A percentile compares a stretch with the other conserved stretches of the same genome.
These are phyloP conservation scores for Leishmania martiniquensis DNA, from an alignment of 208 protist species.

Conservation along the genomic window DNA sequence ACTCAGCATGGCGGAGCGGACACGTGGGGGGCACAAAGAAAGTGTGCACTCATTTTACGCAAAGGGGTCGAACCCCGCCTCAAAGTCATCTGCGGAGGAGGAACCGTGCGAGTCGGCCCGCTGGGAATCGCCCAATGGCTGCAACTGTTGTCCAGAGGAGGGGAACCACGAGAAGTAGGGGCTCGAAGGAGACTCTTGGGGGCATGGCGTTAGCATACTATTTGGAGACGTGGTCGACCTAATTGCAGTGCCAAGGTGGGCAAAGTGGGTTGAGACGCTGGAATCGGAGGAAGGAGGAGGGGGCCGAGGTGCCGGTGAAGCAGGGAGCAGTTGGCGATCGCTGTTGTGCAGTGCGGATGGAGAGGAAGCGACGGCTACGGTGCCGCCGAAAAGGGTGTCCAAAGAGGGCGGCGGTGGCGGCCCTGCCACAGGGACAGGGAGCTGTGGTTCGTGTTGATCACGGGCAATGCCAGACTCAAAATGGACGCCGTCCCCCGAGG, in stretches of 20 bases:
- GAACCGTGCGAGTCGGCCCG: background rate
- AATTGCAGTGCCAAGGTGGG: background rate
- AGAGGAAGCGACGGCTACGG: background rate
- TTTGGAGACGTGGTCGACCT: background rate
- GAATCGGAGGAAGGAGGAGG: background rate
- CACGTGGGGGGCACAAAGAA: background rate
- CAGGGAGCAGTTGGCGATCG: background rate
- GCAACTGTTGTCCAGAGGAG: background rate
- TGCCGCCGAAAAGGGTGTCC: conserved; percentile 16
- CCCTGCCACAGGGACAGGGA: background rate
- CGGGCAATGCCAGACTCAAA: background rate
- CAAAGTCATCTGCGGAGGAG: conserved; percentile 35
- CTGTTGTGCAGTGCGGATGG: background rate
- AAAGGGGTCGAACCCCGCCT: conserved; percentile 62
- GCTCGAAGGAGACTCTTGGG: background rate
- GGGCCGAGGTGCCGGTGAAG: background rate
- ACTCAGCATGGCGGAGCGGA: background rate
- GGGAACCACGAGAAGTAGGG: background rate
- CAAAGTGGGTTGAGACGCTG: background rate
- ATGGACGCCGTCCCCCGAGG: background rate
- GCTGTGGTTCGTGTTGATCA: background rate
- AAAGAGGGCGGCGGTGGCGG: conserved; percentile 1
- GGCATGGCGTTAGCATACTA: background rate
- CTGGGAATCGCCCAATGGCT: background rate
- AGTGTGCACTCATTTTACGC: conserved; percentile 2